A percentile compares a stretch with the other conserved stretches of the same genome.
Conservation (phyloP, 2,329 filamentous ascomycete species). For the Penicillium sp. region DNA sequence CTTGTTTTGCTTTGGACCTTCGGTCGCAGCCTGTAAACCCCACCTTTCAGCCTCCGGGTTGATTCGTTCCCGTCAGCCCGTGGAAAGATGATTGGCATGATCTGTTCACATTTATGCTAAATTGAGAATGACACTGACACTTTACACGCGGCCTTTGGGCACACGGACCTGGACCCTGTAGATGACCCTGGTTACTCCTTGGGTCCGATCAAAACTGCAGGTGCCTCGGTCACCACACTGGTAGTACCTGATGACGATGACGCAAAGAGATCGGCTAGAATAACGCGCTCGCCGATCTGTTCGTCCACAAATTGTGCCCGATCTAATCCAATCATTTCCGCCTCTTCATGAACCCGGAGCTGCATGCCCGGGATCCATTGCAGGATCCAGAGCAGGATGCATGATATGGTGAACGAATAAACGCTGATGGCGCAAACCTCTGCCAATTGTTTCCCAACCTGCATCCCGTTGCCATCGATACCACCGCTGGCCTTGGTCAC, state of each 20-base stretch:
- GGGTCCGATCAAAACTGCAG: not conserved
- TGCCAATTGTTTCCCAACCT: conserved; percentile 57
- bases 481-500: conserved; percentile 47
- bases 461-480: conserved; percentile 57
- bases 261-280: conserved; percentile 26
- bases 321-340: conserved; percentile 57
- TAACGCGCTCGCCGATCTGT: conserved; percentile 55
- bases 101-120: conserved; percentile 6
- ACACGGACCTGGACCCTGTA: not conserved
- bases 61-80: conserved; percentile 7
- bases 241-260: not conserved
- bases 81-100: conserved; percentile 1
- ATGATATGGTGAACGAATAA: conserved; percentile 56
- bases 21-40: conserved; percentile 10
- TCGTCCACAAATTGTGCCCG: conserved; percentile 58
- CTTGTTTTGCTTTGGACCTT: conserved; percentile 8
- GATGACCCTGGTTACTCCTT: conserved; percentile 2
- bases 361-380: conserved; percentile 56
- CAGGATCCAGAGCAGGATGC: conserved; percentile 52
- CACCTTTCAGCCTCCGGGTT: conserved; percentile 14
- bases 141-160: not conserved
- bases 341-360: conserved; percentile 56
- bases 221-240: conserved; percentile 1
- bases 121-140: conserved; percentile 8
- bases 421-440: conserved; percentile 56